Base-by-base conservation (phyloP, 768 basidiomycete genomes). In the Suillus ampliporus region DNA sequence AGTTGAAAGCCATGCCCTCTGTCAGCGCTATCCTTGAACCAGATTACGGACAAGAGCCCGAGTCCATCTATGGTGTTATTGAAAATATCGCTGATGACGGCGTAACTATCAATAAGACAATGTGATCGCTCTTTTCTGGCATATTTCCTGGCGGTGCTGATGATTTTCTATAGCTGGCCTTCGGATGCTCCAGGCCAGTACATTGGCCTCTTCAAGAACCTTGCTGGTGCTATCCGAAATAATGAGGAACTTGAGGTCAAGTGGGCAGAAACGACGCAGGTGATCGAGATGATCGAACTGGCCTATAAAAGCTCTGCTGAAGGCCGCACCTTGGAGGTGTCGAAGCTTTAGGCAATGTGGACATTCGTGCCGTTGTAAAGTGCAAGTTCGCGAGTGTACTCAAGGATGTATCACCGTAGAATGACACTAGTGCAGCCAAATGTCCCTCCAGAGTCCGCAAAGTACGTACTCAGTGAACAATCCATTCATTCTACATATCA, bases 281-380 rank as follows among this genome's bases (percentile, higher is more conserved):
- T 91, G 10, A 86, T 95, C 65, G 84, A 90, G 77, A 81, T 95
- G 71, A 86, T 94, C 67, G 91, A 94, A 75, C 78, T 91, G 11
- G 91, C 89, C 9, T 80, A 86, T 70, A 74, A 83, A 74, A 90
- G 90, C 66, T 84, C 89, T 15, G 82, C 75, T 65, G 86, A 90
- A 70, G 88, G 88, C 17, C 73, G 76, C 58, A 86, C 83, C 1
- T 53, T 85, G 21, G 69, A 71, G 17, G 72, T 81, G 28, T 67
- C 67, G 46, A 53, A 15, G 6, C 43, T 70, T 44, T 70, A 57
- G 38, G 23, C 3, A 3, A 38, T 37, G 7, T 15, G 3, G 5
- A 40, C 9, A 40, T 60, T 28, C 47, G 19, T 15, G 9, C 34
- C 34, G 19, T 59, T 11, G 48, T 7, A 31, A 14, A 2, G 14